A percentile compares a stretch with the other conserved stretches of the same genome.
Conservation (phyloP, 148 eudicot species). For the Selenicereus undatus region DNA sequence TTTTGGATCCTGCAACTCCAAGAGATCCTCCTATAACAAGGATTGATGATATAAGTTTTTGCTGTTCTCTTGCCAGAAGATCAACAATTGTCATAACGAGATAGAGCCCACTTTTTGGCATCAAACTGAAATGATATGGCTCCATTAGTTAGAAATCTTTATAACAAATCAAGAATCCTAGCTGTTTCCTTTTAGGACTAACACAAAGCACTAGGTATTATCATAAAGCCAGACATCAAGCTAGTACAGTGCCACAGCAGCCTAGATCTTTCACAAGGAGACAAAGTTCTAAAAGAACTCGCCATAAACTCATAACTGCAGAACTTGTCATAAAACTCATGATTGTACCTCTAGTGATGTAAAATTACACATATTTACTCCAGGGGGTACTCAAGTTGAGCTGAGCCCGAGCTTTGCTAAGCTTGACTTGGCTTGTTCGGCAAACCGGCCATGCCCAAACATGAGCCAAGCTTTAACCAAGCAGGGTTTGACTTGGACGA, state of each 20-base stretch:
- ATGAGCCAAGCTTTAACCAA: too few relatives aligned
- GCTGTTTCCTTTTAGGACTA: neutral
- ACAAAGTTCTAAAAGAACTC: too few relatives aligned
- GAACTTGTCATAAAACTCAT: too few relatives aligned
- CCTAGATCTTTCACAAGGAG: neutral
- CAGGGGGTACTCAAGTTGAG: too few relatives aligned
- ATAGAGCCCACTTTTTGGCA: neutral
- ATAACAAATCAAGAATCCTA: neutral
- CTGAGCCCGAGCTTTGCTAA: too few relatives aligned
- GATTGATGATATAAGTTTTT: slow-evolving; percentile 12
- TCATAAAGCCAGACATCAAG: neutral
- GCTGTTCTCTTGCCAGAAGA: neutral
- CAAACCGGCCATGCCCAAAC: too few relatives aligned
- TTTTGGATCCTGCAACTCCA: slow-evolving; percentile 75
- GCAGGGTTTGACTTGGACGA: too few relatives aligned
- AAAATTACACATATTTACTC: too few relatives aligned
- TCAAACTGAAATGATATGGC: neutral
- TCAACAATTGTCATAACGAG: neutral
- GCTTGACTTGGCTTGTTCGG: too few relatives aligned
- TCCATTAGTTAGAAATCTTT: neutral
- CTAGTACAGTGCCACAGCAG: neutral
- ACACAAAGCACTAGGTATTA: neutral
- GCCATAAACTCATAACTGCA: too few relatives aligned
- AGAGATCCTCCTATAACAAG: slow-evolving; percentile 71
- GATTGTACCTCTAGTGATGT: too few relatives aligned